phyloP scores from a whole-genome alignment of 352 stramenopile species.

The Globisporangium echinulatum region DNA sequence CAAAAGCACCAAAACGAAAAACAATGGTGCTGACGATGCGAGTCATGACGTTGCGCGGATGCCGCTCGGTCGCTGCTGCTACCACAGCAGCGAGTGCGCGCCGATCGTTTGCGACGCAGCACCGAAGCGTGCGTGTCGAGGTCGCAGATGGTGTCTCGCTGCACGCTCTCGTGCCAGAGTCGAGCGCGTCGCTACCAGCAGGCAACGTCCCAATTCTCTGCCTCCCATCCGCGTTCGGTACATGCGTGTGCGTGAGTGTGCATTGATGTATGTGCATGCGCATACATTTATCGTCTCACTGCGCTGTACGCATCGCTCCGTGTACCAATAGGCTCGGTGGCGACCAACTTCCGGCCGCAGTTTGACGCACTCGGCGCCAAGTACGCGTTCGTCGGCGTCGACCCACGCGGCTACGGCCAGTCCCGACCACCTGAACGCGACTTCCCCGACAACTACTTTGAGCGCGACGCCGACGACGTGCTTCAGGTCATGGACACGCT shows the following conservation, averaged over 20 bases:
- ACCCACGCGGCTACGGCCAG: slow-evolving; percentile 50
- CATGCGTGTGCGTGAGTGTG: background rate
- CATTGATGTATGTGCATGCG: too few species aligned
- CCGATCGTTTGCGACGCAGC: slow-evolving; percentile 12
- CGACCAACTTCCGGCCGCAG: slow-evolving; percentile 56
- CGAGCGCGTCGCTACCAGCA: background rate
- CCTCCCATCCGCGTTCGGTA: slow-evolving; percentile 61
- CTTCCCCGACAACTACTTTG: slow-evolving; percentile 49
- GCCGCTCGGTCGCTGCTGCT: background rate
- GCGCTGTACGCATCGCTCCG: background rate
- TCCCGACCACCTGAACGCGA: slow-evolving; percentile 37
- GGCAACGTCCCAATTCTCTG: slow-evolving; percentile 43
- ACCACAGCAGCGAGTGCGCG: background rate
- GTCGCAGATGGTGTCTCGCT: slow-evolving; percentile 33
- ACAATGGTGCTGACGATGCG: slow-evolving; percentile 4
- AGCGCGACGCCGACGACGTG: slow-evolving; percentile 70
- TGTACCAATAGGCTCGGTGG: slow-evolving; percentile 25
- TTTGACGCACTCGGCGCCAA: slow-evolving; percentile 37
- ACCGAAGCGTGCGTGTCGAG: slow-evolving; percentile 29
- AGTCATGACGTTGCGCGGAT: too few species aligned
- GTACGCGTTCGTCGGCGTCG: slow-evolving; percentile 63
- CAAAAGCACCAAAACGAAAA: background rate
- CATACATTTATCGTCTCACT: background rate
- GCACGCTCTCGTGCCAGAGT: slow-evolving; percentile 33
- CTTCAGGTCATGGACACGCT: slow-evolving; percentile 50